phyloP scores from a whole-genome alignment of 441 rosid species.

The Pelargonium myrrhifolium region DNA sequence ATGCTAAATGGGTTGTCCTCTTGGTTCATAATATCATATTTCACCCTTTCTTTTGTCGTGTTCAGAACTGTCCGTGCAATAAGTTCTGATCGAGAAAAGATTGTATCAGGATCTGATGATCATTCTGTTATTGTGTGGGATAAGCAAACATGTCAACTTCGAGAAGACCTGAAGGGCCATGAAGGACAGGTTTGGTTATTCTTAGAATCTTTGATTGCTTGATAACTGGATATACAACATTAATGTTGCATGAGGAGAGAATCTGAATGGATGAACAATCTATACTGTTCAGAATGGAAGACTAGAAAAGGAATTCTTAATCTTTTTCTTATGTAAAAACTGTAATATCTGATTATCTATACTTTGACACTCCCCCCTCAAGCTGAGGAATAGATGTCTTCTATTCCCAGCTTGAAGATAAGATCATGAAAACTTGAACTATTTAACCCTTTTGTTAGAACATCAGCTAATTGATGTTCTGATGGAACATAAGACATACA shows the following conservation, averaged over 20 bases:
- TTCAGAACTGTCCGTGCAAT: constrained; percentile 88
- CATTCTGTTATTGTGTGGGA: constrained; percentile 94
- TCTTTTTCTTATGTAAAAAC: too few relatives aligned
- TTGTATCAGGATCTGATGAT: constrained; percentile 98
- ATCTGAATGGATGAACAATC: too few relatives aligned
- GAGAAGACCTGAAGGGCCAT: constrained; percentile 94
- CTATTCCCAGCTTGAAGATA: too few relatives aligned
- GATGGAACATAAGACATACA: too few relatives aligned
- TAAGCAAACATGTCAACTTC: constrained; percentile 85
- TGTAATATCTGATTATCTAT: too few relatives aligned
- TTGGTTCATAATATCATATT: constrained; percentile 3
- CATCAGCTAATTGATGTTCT: too few relatives aligned
- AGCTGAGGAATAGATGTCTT: too few relatives aligned
- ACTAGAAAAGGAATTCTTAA: too few relatives aligned
- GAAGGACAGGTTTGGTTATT: constrained; percentile 71
- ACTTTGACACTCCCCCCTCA: too few relatives aligned
- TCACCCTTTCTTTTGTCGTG: constrained; percentile 16
- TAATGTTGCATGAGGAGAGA: constrained; percentile 1
- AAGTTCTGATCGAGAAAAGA: constrained; percentile 95
- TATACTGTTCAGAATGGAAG: too few relatives aligned
- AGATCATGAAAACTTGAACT: too few relatives aligned
- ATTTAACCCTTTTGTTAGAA: too few relatives aligned
- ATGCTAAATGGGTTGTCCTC: constrained; percentile 12
- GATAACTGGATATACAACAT: constrained; percentile 10
- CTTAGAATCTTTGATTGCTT: constrained; percentile 12